A percentile compares a stretch with the other conserved stretches of the same genome.
Conservation (phyloP, 2,329 filamentous ascomycete genomes). For the Penicillium aurantiogriseum region DNA sequence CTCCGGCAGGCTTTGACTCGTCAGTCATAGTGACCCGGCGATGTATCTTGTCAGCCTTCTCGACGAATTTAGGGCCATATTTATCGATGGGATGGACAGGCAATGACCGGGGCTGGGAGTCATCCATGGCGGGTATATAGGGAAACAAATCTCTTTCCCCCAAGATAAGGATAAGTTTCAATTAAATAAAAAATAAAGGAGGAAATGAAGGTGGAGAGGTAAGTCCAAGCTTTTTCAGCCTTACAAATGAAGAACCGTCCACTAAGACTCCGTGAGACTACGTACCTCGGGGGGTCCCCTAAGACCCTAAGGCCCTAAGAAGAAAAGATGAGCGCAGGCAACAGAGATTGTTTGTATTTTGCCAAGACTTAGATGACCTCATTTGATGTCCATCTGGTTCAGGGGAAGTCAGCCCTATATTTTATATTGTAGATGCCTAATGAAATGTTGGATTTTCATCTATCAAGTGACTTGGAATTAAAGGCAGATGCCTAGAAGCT, state of each 20-base stretch:
- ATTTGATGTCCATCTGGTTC: background rate
- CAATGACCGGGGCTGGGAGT: conserved; percentile 16
- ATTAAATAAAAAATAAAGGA: background rate
- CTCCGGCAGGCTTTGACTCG: conserved; percentile 61
- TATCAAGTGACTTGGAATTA: background rate
- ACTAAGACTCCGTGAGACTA: too few species aligned
- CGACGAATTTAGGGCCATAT: conserved; percentile 40
- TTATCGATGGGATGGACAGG: conserved; percentile 31
- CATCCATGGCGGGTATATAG: background rate
- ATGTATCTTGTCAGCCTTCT: conserved; percentile 41
- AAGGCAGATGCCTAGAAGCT: background rate
- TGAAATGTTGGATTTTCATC: background rate
- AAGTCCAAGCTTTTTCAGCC: conserved; percentile 20
- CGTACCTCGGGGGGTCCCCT: background rate
- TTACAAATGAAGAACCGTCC: conserved; percentile 10
- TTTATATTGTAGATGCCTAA: background rate
- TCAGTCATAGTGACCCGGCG: conserved; percentile 31
- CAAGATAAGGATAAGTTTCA: background rate
- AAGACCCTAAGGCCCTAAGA: background rate
- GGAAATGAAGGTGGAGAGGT: too few species aligned
- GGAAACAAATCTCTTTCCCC: background rate
- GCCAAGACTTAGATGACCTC: background rate
- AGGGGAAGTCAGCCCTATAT: background rate
- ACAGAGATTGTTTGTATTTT: background rate
- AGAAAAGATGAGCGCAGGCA: background rate